A percentile compares a stretch with the other conserved stretches of the same genome.
These are phyloP conservation scores for Cetraspora pellucida DNA, from an alignment of 192 early-diverging fungal species.

Conservation along the genomic window DNA sequence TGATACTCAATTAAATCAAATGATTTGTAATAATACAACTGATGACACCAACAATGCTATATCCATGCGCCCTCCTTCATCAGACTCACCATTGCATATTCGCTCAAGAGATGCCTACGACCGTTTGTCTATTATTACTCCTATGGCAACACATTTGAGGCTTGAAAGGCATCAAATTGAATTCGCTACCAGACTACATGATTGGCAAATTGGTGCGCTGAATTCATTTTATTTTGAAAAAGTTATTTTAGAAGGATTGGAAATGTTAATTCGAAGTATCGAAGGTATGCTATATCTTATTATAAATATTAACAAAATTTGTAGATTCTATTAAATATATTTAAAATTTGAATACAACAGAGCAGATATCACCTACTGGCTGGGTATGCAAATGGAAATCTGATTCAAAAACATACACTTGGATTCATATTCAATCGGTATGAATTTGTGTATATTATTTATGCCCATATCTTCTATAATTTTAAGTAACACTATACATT, in stretches of 20 bases:
- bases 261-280: neutral
- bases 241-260: constrained; percentile 5
- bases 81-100: neutral
- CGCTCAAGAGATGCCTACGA: neutral
- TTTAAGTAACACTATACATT: neutral
- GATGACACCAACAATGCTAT: neutral
- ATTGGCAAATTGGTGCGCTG: constrained; percentile 24
- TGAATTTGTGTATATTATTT: neutral
- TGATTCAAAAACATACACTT: neutral
- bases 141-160: constrained; percentile 16
- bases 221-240: constrained; percentile 21
- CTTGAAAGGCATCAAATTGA: constrained; percentile 25
- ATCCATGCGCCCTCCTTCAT: neutral
- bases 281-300: neutral
- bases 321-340: neutral
- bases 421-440: constrained; percentile 18
- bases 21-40: neutral
- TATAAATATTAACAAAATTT: neutral
- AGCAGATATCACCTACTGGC: constrained; percentile 10
- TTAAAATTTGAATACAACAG: neutral
- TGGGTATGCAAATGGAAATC: constrained; percentile 23
- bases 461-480: neutral
- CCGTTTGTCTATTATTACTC: neutral
- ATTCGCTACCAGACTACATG: constrained; percentile 23
- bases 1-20: neutral